Base-by-base conservation (phyloP, 768 basidiomycete genomes). In the Tricholoma flavovirens region DNA sequence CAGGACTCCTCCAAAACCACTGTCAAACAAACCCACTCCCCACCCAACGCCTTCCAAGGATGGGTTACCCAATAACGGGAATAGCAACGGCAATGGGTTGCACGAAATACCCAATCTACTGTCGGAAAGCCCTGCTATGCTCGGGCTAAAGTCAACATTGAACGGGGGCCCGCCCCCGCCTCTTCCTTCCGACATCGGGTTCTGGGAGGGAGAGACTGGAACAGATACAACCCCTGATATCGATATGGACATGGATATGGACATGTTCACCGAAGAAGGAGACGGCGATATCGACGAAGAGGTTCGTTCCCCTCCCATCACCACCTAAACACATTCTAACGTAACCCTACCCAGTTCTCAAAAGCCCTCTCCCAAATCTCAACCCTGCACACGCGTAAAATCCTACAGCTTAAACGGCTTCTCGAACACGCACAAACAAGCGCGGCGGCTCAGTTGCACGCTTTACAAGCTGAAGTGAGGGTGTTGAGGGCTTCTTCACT, bases 391-490 rank as follows among this genome's bases (percentile, higher is more conserved):
- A 71, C 76, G 0, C 70, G 73, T 21, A 88, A 88, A 61, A 78
- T 91, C 12, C 77, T 83, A 14, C 82, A 85, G 56, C 87, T 89
- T 70, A 92, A 87, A 64, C 81, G 90, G 1, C 77, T 93, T 1
- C 78, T 93, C 11, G 90, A 93, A 61, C 86, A 86, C 38, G 80
- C 89, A 0, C 92, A 93, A 62, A 83, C 86, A 2, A 83, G 84
- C 8, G 78, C 87, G 1, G 88, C 90, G 0, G 86, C 90, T 1
- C 92, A 93, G 63, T 74, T 93, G 1, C 90, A 93, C 63, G 90
- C 92, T 0, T 73, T 94, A 1, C 90, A 93, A 69, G 90, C 90
- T 1, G 89, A 93, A 64, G 75, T 91, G 3, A 76, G 83, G 11
- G 74, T 89, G 24, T 73, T 93, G 29, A 82, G 87, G 42, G 30